phyloP scores from a whole-genome alignment of 148 eudicot genomes.

The Bassia scoparia region DNA sequence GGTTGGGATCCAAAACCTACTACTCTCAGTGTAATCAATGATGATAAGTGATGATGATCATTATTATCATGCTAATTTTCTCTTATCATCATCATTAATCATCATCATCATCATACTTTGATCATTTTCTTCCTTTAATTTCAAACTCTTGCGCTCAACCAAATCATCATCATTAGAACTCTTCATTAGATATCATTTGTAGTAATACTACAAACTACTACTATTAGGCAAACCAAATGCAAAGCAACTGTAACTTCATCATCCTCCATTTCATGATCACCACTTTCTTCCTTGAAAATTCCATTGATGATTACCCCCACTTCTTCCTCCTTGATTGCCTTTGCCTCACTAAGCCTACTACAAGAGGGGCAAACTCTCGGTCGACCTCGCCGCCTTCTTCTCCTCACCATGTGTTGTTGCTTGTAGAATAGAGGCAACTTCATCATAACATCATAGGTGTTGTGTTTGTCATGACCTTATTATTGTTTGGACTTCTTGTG shows the following conservation, averaged over 20 bases:
- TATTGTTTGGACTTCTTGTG: background rate
- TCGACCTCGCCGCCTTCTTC: conserved; percentile 25
- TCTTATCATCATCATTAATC: conserved; percentile 26
- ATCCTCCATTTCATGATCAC: conserved; percentile 10
- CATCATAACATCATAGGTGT: conserved; percentile 38
- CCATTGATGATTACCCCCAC: conserved; percentile 29
- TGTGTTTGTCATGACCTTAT: too few species aligned
- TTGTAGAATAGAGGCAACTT: conserved; percentile 34
- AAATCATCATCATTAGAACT: conserved; percentile 18
- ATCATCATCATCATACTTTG: conserved; percentile 19
- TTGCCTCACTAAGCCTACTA: conserved; percentile 38
- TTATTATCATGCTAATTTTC: conserved; percentile 12
- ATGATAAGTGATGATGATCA: conserved; percentile 25
- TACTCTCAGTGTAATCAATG: conserved; percentile 30
- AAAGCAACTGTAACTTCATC: conserved; percentile 46
- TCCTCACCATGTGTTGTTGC: conserved; percentile 19
- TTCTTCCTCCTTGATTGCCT: conserved; percentile 38
- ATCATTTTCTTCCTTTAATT: conserved; percentile 24
- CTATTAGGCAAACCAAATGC: conserved; percentile 55
- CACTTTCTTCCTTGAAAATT: conserved; percentile 23
- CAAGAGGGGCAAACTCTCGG: conserved; percentile 47
- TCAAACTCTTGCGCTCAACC: conserved; percentile 25
- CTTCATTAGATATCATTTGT: conserved; percentile 1
- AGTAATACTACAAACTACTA: background rate
- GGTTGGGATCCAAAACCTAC: conserved; percentile 76